phyloP scores from a whole-genome alignment of 1,284 basidiomycete genomes.

The Fomitopsis pinicola region DNA sequence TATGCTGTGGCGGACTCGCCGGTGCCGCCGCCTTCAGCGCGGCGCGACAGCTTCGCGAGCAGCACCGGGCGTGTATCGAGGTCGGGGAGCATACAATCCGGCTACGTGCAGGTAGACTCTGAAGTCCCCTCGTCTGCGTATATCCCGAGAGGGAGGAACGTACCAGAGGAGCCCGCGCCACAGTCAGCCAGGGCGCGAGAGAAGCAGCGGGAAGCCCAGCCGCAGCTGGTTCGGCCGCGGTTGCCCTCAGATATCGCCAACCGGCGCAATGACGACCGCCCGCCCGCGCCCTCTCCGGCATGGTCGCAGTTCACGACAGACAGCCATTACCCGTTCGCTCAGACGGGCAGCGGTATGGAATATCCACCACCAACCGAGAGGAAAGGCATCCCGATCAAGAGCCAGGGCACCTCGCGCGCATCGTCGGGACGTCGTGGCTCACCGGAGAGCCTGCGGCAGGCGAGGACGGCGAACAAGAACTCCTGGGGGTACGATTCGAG shows the following conservation, averaged over 20 bases:
- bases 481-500: constrained; percentile 12
- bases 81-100: constrained; percentile 14
- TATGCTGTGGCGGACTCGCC: constrained; percentile 17
- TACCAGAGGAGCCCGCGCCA: not conserved
- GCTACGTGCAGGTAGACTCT: constrained; percentile 7
- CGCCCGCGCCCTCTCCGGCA: not conserved
- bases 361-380: constrained; percentile 9
- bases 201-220: constrained; percentile 10
- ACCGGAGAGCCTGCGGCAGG: constrained; percentile 18
- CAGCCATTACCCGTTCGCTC: constrained; percentile 11
- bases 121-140: constrained; percentile 10
- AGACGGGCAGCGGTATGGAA: constrained; percentile 1
- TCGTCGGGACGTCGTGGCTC: constrained; percentile 18
- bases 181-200: constrained; percentile 1
- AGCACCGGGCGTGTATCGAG: constrained; percentile 15
- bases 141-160: constrained; percentile 4
- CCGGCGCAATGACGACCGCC: constrained; percentile 8
- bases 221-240: constrained; percentile 10
- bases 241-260: constrained; percentile 11
- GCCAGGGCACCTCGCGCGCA: constrained; percentile 11
- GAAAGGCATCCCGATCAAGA: constrained; percentile 18
- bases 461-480: constrained; percentile 11
- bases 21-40: constrained; percentile 8
- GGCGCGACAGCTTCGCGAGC: constrained; percentile 10
- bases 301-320: constrained; percentile 7